Base-by-base conservation (phyloP, 1,139 yeast genomes). In the Sugiyamaella sp. region DNA sequence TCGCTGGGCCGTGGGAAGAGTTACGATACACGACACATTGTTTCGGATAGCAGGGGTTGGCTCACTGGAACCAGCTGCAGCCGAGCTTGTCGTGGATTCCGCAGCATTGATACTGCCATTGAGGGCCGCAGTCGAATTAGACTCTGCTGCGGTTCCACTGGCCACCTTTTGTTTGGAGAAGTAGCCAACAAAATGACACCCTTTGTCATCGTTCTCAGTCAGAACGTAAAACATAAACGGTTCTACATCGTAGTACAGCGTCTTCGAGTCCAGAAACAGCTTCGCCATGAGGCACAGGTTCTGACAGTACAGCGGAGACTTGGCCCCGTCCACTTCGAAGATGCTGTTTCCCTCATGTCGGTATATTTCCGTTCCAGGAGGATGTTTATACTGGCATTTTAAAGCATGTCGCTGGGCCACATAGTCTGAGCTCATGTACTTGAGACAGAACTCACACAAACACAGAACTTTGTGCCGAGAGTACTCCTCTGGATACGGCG, bases 281-380 rank as follows among this genome's bases (percentile, higher is more conserved):
- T 93, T 93, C 1, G 98, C 96, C 59, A 93, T 71, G 45, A 93
- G 75, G 72, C 99, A 93, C 53, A 93, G 72, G 67, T 89, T 90
- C 67, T 90, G 96, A 69, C 98, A 91, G 68, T 87, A 93, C 37
- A 63, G 78, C 75, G 86, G 84, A 63, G 87, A 85, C 60, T 86
- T 87, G 43, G 95, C 76, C 0, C 99, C 99, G 67, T 93, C 98
- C 19, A 93, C 86, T 69, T 93, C 98, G 82, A 93, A 93, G 16
- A 93, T 75, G 12, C 95, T 82, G 16, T 74, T 73, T 1, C 78
- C 77, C 60, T 85, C 88, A 29, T 60, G 56, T 41, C 96, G 77
- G 66, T 93, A 93, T 12, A 93, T 89, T 67, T 93, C 97, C 55
- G 81, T 78, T 0, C 99, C 99, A 0, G 98, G 98, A 0, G 98